Conservation (phyloP, 148 eudicot genomes). For the Fagopyrum esculentum region DNA sequence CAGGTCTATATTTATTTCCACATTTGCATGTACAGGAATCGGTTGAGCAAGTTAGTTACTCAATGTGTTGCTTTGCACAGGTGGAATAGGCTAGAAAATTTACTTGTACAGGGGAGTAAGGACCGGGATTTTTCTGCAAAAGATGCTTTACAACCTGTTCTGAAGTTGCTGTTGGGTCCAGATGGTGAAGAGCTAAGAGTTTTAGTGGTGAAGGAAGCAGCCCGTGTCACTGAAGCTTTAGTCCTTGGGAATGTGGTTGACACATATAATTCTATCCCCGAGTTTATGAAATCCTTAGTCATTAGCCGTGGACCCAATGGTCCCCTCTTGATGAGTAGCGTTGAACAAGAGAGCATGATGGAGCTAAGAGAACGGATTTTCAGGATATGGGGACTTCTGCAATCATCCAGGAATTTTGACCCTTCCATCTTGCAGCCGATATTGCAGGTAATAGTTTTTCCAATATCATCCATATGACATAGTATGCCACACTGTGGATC, state of each 20-base stretch:
- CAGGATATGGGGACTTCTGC: conserved; percentile 82
- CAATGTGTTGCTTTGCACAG: conserved; percentile 29
- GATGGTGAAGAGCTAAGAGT: conserved; percentile 81
- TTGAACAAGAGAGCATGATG: conserved; percentile 62
- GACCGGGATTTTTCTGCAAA: conserved; percentile 90
- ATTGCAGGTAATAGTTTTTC: conserved; percentile 50
- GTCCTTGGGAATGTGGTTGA: conserved; percentile 67
- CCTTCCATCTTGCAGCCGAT: conserved; percentile 81
- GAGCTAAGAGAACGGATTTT: conserved; percentile 85
- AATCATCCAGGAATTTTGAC: conserved; percentile 71
- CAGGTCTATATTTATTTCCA: conserved; percentile 42
- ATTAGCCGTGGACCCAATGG: conserved; percentile 41
- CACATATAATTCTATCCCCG: conserved; percentile 60
- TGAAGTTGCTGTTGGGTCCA: conserved; percentile 79
- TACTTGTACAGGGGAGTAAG: conserved; percentile 83
- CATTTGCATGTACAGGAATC: background rate
- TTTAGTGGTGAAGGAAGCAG: conserved; percentile 81
- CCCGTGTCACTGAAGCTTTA: conserved; percentile 82
- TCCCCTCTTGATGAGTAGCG: conserved; percentile 39
- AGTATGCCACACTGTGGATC: background rate
- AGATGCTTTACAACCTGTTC: conserved; percentile 96
- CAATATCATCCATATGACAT: background rate
- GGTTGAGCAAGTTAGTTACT: background rate
- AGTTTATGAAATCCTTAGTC: conserved; percentile 44
- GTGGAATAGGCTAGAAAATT: conserved; percentile 99